These are phyloP conservation scores for Larix kaempferi DNA, from an alignment of 75 land plant species.

Conservation along the genomic window DNA sequence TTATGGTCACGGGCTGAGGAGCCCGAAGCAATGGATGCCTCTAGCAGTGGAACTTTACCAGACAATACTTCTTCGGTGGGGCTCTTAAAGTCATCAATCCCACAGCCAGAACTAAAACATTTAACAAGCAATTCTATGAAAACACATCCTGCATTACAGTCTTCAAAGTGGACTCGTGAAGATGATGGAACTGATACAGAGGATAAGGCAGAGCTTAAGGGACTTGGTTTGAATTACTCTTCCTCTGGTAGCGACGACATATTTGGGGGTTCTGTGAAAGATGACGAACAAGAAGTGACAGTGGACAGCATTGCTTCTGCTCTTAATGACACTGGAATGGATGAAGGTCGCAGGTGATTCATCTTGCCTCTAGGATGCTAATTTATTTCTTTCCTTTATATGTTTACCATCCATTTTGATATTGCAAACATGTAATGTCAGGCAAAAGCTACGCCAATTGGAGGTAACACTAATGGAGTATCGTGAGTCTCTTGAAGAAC, in stretches of 20 bases:
- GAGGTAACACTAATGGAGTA: conserved; percentile 50
- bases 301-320: conserved; percentile 13
- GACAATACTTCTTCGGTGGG: conserved; percentile 2
- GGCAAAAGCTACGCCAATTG: conserved; percentile 47
- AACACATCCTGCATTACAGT: conserved; percentile 39
- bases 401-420: neutral
- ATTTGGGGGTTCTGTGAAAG: conserved; percentile 13
- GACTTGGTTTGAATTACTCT: conserved; percentile 46
- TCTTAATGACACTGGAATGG: conserved; percentile 30
- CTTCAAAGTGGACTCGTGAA: conserved; percentile 55
- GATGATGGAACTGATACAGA: conserved; percentile 45
- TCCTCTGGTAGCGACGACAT: conserved; percentile 47
- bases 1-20: conserved; percentile 7
- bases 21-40: neutral
- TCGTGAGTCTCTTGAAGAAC: conserved; percentile 50
- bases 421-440: conserved; percentile 13
- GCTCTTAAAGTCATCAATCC: conserved; percentile 24
- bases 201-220: conserved; percentile 16
- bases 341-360: conserved; percentile 45
- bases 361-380: neutral
- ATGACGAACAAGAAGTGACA: conserved; percentile 27
- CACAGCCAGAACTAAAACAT: conserved; percentile 29
- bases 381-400: neutral
- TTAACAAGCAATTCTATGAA: conserved; percentile 24
- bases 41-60: conserved; percentile 2